phyloP scores from a whole-genome alignment of 176 grass and related monocot genomes.

The Aechmea fasciata region DNA sequence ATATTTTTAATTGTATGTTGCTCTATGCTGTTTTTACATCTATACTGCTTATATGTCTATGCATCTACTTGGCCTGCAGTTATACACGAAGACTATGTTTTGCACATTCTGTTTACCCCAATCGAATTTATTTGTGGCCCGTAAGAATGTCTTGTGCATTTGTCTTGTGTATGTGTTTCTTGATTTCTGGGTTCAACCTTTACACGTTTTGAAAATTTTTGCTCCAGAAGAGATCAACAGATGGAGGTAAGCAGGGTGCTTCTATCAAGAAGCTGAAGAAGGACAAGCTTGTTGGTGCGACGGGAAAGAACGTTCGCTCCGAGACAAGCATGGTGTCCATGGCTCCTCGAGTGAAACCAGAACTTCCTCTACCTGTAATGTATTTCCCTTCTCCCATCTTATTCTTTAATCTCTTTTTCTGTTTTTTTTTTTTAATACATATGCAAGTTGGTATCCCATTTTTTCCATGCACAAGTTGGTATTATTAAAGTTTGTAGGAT shows the following conservation, averaged over 20 bases:
- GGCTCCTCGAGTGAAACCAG: slow-evolving; percentile 69
- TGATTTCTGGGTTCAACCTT: slow-evolving; percentile 18
- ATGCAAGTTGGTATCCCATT: too few relatives aligned
- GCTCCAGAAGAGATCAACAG: slow-evolving; percentile 61
- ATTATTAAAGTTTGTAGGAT: slow-evolving; percentile 3
- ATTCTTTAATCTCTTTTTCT: slow-evolving; percentile 1
- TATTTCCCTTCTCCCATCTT: slow-evolving; percentile 22
- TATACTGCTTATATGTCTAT: too few relatives aligned
- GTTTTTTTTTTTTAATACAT: not conserved
- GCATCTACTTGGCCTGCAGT: too few relatives aligned
- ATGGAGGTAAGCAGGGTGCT: slow-evolving; percentile 68
- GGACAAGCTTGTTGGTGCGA: slow-evolving; percentile 63
- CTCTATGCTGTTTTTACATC: too few relatives aligned
- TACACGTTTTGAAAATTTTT: slow-evolving; percentile 17
- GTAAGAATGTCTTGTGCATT: not conserved
- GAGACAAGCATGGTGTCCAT: slow-evolving; percentile 66
- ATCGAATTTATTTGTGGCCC: too few relatives aligned
- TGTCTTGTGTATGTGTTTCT: slow-evolving; percentile 9
- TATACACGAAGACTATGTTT: too few relatives aligned
- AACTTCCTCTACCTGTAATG: slow-evolving; percentile 73
- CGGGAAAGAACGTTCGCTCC: slow-evolving; percentile 58
- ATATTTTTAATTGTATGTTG: too few relatives aligned
- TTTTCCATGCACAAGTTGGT: too few relatives aligned
- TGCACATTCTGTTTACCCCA: too few relatives aligned
- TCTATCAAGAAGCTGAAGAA: slow-evolving; percentile 84